These are phyloP conservation scores for Cladosporium sphaerospermum DNA, from an alignment of 2,329 filamentous ascomycete genomes.

Conservation along the genomic window DNA sequence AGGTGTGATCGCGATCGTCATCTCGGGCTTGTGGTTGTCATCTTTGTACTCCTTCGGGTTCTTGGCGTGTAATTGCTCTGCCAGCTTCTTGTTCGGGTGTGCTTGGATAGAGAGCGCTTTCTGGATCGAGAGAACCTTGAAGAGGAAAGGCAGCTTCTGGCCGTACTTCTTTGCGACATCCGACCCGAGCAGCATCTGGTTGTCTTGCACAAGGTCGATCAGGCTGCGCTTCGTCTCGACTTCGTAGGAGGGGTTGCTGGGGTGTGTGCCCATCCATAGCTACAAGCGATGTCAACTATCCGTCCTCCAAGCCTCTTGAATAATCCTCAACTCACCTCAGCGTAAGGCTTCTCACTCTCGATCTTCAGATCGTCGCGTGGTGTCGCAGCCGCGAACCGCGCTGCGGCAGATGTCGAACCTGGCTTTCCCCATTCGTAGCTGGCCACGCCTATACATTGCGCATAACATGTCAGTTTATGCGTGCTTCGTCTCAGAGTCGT, in stretches of 20 bases:
- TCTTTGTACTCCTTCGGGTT: conserved; percentile 96
- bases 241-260: conserved; percentile 90
- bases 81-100: conserved; percentile 65
- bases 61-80: conserved; percentile 75
- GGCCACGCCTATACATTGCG: conserved; percentile 67
- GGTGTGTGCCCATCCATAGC: conserved; percentile 99
- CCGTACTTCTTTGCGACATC: conserved; percentile 70
- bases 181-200: conserved; percentile 71
- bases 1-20: conserved; percentile 94
- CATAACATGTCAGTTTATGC: conserved; percentile 10
- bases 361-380: conserved; percentile 68
- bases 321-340: conserved; percentile 58
- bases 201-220: conserved; percentile 80
- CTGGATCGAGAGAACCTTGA: conserved; percentile 94
- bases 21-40: conserved; percentile 99
- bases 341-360: conserved; percentile 83
- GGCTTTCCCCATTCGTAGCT: conserved; percentile 99
- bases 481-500: too few relatives aligned
- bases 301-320: background rate
- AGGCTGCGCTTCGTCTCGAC: conserved; percentile 75
- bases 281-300: conserved; percentile 35
- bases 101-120: conserved; percentile 97
- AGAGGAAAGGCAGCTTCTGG: conserved; percentile 81
- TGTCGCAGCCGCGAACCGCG: conserved; percentile 82
- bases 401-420: conserved; percentile 78